These are phyloP conservation scores for Prunus mume DNA, from an alignment of 306 rosid species.

Conservation along the genomic window DNA sequence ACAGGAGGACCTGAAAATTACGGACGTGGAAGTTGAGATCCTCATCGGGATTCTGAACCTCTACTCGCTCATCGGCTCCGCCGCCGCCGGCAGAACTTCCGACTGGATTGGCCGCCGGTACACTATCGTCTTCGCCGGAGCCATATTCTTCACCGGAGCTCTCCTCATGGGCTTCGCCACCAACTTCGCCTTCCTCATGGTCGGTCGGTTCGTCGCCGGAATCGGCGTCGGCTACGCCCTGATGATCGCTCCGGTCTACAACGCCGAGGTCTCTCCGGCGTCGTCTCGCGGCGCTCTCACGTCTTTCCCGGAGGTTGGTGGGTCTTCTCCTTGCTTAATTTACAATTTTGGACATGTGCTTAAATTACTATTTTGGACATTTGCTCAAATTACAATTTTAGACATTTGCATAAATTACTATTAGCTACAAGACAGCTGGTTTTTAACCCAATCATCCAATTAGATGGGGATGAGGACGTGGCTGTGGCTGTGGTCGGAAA, in stretches of 20 bases:
- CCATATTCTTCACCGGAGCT: constrained; percentile 55
- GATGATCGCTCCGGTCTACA: constrained; percentile 60
- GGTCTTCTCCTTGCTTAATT: background rate
- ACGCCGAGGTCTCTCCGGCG: constrained; percentile 58
- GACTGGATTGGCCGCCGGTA: constrained; percentile 76
- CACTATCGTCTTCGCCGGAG: constrained; percentile 48
- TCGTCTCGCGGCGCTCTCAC: constrained; percentile 64
- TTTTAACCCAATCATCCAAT: too few relatives aligned
- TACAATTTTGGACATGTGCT: background rate
- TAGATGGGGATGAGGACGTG: too few relatives aligned
- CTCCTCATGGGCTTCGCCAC: constrained; percentile 59
- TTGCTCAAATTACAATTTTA: too few relatives aligned
- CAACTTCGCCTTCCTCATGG: constrained; percentile 46
- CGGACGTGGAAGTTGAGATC: constrained; percentile 46
- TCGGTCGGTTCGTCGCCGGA: constrained; percentile 46
- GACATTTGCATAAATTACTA: too few relatives aligned
- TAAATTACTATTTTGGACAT: too few relatives aligned
- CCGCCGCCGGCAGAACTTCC: constrained; percentile 54
- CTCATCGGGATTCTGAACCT: constrained; percentile 52
- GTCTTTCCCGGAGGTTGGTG: constrained; percentile 52
- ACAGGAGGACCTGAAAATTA: constrained; percentile 38
- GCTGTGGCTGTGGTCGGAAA: too few relatives aligned
- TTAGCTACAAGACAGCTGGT: too few relatives aligned
- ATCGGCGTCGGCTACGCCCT: constrained; percentile 56
- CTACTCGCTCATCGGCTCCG: constrained; percentile 51